These are phyloP conservation scores for Deinandra increscens DNA, from an alignment of 129 eudicot genomes.

Conservation along the genomic window DNA sequence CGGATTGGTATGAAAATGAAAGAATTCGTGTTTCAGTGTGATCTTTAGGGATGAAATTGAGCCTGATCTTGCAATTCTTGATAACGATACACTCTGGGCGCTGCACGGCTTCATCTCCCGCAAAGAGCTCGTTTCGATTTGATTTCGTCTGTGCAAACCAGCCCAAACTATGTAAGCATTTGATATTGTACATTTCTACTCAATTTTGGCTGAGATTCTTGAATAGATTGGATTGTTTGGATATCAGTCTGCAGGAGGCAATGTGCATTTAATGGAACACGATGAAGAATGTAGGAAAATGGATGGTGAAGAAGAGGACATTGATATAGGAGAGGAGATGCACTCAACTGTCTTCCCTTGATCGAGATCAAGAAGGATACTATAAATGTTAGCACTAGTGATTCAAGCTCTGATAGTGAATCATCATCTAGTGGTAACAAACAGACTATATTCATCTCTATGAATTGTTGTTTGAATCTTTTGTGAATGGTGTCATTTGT, in stretches of 20 bases:
- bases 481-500: not conserved
- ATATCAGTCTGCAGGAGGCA: constrained; percentile 17
- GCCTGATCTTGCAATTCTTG: constrained; percentile 45
- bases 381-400: constrained; percentile 30
- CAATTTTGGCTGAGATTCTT: not conserved
- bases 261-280: constrained; percentile 3
- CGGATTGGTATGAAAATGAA: constrained; percentile 54
- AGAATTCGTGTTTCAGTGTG: too few species aligned
- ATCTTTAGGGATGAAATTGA: constrained; percentile 47
- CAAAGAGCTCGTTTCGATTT: constrained; percentile 13
- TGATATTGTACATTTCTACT: not conserved
- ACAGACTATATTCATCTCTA: too few species aligned
- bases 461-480: not conserved
- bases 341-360: constrained; percentile 27
- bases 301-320: constrained; percentile 43
- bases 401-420: constrained; percentile 43
- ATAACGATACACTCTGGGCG: constrained; percentile 59
- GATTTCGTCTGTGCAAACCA: constrained; percentile 5
- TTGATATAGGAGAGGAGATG: constrained; percentile 64
- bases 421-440: constrained; percentile 54
- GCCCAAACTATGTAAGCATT: constrained; percentile 34
- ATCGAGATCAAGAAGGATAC: constrained; percentile 55
- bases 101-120: constrained; percentile 39
- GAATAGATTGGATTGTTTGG: constrained; percentile 6
- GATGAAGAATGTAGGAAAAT: too few species aligned